Conservation (phyloP, 2,329 filamentous ascomycete genomes). For the Cladobotryum mycophilum region DNA sequence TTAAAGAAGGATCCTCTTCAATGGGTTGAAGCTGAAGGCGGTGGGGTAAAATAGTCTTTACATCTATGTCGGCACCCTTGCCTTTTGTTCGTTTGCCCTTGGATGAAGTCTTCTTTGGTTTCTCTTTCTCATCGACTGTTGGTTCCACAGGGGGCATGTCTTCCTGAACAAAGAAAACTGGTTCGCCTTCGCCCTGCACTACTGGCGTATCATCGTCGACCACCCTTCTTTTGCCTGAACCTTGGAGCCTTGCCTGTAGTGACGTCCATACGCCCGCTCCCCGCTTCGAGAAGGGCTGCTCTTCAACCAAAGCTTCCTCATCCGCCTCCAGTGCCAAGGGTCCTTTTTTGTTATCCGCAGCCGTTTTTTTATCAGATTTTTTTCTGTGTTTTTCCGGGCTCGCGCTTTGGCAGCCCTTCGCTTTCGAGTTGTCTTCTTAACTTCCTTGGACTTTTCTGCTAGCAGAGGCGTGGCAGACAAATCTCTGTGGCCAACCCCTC, state of each 20-base stretch:
- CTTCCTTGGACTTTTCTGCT: not conserved
- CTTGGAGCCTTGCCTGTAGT: constrained; percentile 22
- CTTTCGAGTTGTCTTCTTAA: not conserved
- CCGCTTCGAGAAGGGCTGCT: not conserved
- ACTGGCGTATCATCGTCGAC: not conserved
- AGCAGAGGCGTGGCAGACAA: not conserved
- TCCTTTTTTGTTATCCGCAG: not conserved
- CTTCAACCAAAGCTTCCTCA: not conserved
- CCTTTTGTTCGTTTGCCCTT: constrained; percentile 9
- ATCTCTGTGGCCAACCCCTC: not conserved
- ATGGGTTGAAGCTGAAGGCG: constrained; percentile 25
- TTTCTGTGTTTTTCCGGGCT: not conserved
- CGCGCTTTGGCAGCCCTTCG: not conserved
- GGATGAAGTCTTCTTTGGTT: not conserved
- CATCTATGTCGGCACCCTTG: constrained; percentile 14
- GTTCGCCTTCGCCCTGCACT: not conserved
- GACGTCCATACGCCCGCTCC: constrained; percentile 22
- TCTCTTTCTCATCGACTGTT: constrained; percentile 2
- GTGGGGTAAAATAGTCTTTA: constrained; percentile 23
- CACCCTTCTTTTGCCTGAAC: not conserved
- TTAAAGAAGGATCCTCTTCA: constrained; percentile 25
- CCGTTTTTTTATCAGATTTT: not conserved
- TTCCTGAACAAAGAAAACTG: not conserved
- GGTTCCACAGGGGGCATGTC: not conserved
- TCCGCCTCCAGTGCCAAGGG: not conserved